Conservation (phyloP, 2,329 filamentous ascomycete species). For the Diaporthe aspalathi region DNA sequence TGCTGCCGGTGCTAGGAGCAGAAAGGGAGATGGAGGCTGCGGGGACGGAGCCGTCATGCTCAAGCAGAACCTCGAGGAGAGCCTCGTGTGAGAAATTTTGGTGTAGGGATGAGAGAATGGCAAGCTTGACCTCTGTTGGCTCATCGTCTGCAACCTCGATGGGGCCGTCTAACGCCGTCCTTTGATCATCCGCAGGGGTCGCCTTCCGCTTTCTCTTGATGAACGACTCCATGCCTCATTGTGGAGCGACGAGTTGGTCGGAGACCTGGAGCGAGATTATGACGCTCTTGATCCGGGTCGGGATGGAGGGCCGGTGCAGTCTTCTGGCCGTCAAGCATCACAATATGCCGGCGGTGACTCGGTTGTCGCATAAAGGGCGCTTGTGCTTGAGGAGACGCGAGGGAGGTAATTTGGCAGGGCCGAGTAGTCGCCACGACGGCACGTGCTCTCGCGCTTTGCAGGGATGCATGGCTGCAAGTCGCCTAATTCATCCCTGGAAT, state of each 20-base stretch:
- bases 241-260: not conserved
- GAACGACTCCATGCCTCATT: conserved; percentile 66
- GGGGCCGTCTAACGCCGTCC: conserved; percentile 26
- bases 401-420: not conserved
- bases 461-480: not conserved
- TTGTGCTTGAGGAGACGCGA: conserved; percentile 1
- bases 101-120: conserved; percentile 82
- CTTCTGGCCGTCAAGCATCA: too few relatives aligned
- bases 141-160: conserved; percentile 66
- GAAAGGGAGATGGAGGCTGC: conserved; percentile 62
- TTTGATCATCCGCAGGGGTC: conserved; percentile 41
- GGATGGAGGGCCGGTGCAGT: not conserved
- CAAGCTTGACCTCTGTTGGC: conserved; percentile 90
- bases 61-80: conserved; percentile 82
- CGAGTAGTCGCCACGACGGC: conserved; percentile 37
- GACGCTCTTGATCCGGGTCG: not conserved
- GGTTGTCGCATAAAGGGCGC: conserved; percentile 29
- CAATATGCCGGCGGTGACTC: not conserved
- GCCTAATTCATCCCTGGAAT: not conserved
- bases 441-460: conserved; percentile 27
- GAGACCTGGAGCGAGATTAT: not conserved
- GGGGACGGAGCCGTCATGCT: conserved; percentile 80
- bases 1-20: conserved; percentile 62
- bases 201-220: conserved; percentile 65
- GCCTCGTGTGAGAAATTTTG: conserved; percentile 71